Conservation (phyloP, 2,329 filamentous ascomycete species). For the Stachybotrys chartarum region DNA sequence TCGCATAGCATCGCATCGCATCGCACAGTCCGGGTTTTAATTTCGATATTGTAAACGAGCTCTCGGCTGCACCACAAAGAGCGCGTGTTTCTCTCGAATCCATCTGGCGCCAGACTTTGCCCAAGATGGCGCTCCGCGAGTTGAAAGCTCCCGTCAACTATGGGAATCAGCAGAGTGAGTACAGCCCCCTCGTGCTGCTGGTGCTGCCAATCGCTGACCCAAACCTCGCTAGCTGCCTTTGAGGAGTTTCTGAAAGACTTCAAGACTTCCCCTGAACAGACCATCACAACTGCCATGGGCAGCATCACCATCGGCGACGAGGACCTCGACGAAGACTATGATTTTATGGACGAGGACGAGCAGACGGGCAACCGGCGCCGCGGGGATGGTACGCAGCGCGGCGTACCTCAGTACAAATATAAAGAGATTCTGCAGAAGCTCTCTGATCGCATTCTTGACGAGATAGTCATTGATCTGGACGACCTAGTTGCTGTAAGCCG, state of each 20-base stretch:
- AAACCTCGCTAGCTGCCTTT: constrained; percentile 56
- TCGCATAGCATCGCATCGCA: constrained; percentile 12
- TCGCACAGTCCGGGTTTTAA: constrained; percentile 2
- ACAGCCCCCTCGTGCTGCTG: constrained; percentile 16
- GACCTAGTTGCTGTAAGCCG: constrained; percentile 65
- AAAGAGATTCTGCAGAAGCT: constrained; percentile 80
- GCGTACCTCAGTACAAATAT: constrained; percentile 73
- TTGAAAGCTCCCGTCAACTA: constrained; percentile 80
- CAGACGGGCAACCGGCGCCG: constrained; percentile 45
- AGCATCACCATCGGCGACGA: constrained; percentile 83
- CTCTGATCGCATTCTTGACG: constrained; percentile 68
- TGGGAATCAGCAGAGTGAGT: constrained; percentile 71
- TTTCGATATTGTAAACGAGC: too few relatives aligned
- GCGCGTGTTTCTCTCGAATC: neutral
- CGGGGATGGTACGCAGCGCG: constrained; percentile 30
- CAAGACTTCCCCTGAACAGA: constrained; percentile 68
- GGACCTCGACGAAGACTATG: constrained; percentile 81
- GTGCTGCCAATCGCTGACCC: neutral
- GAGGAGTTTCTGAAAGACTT: constrained; percentile 82
- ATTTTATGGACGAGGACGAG: constrained; percentile 82
- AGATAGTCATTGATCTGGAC: constrained; percentile 83
- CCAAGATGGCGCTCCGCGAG: constrained; percentile 75
- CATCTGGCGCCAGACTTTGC: constrained; percentile 6
- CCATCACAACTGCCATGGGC: constrained; percentile 74
- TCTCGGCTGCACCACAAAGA: constrained; percentile 3